Percentiles rank a stretch among this genome's conserved stretches.
phyloP scores from a whole-genome alignment of 805 yeast genomes.

The Lipomyces kockii region DNA sequence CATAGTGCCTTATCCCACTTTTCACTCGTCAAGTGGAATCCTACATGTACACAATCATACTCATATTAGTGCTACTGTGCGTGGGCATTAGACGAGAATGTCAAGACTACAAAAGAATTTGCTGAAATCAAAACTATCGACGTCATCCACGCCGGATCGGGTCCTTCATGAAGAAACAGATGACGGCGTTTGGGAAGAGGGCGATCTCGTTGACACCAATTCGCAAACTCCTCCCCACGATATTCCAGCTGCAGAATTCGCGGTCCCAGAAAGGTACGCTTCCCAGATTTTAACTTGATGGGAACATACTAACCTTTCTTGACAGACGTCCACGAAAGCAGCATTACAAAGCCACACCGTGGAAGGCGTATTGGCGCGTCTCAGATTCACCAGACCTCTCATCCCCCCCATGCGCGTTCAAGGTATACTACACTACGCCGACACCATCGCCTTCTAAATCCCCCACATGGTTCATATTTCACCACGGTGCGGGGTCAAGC shows the following conservation, averaged over 20 bases:
- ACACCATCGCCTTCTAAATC: constrained; percentile 24
- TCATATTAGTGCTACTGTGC: not conserved
- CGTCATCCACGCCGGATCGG: not conserved
- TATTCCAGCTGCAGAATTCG: not conserved
- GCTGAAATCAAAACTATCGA: constrained; percentile 8
- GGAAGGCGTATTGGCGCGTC: constrained; percentile 16
- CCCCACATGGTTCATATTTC: constrained; percentile 69
- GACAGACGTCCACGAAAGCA: constrained; percentile 9
- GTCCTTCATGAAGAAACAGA: not conserved
- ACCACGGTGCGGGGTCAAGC: constrained; percentile 96
- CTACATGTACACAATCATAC: not conserved
- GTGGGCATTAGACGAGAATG: not conserved
- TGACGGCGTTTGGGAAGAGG: not conserved
- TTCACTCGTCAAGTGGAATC: not conserved
- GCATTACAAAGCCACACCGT: constrained; percentile 4
- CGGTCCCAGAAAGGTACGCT: not conserved
- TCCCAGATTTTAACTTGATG: not conserved
- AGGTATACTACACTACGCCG: constrained; percentile 23
- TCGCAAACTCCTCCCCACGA: not conserved
- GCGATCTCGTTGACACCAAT: not conserved
- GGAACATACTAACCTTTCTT: not conserved
- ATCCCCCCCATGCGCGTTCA: constrained; percentile 3
- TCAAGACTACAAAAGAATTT: constrained; percentile 8
- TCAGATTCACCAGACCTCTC: constrained; percentile 1
- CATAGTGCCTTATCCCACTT: not conserved